Evolutionary conservation across 345 rosid species (phyloP), one percentile per base, ranked within the genome.

Genomic region (Moringa oleifera): DNA sequence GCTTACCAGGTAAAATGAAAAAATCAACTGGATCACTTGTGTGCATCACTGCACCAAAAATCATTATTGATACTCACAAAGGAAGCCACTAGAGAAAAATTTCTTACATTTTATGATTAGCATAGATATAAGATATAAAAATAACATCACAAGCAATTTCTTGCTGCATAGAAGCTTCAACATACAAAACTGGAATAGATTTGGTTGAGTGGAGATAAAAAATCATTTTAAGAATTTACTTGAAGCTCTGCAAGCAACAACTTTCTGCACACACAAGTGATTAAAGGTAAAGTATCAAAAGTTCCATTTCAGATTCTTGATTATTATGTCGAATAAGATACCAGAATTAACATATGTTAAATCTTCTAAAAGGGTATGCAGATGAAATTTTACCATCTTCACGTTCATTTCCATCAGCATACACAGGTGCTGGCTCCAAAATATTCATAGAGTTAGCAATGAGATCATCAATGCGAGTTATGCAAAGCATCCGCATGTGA

Each of bases 361-460:
- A 28, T 8, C 6, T 7, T 41, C 1, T 28, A 41, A 41, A 41
- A 41, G 13, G 17, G 12, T 41, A 41, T 1, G 47, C 47, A 11
- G 17, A 41, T 33, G 37, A 5, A 33, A 33, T 41, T 18, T 6
- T 81, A 86, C 97, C 97, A 80, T 94, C 97, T 85, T 94, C 92
- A 25, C 93, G 88, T 18, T 68, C 78, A 61, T 82, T 80, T 68
- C 99, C 97, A 58, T 74, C 66, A 45, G 81, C 59, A 76, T 86
- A 95, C 16, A 82, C 66, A 0, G 90, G 79, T 73, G 90, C 89
- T 33, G 96, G 99, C 73, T 94, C 99, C 68, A 94, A 80, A 72
- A 94, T 94, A 62, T 84, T 70, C 99, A 94, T 94, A 0, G 99
- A 85, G 66, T 94, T 94, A 28, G 96, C 88, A 73, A 87, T 71